These are phyloP conservation scores for Alternaria conjuncta DNA, from an alignment of 2,329 filamentous ascomycete genomes.

Conservation along the genomic window DNA sequence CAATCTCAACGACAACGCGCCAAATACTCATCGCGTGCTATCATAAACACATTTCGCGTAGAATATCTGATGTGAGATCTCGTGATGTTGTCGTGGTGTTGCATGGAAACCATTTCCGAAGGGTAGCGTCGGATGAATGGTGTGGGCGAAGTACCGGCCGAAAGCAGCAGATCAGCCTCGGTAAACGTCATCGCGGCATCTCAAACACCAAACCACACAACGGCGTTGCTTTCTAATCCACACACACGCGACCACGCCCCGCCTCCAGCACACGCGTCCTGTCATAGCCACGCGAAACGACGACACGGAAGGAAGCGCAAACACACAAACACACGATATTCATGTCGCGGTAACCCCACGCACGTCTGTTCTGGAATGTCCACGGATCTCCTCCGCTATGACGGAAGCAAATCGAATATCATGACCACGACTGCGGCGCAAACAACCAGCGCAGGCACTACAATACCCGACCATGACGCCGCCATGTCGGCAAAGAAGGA, in stretches of 20 bases:
- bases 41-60: not conserved
- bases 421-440: conserved; percentile 43
- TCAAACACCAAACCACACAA: conserved; percentile 15
- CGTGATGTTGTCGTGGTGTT: not conserved
- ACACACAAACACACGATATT: conserved; percentile 4
- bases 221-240: conserved; percentile 13
- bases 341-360: conserved; percentile 32
- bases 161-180: conserved; percentile 14
- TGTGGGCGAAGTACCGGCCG: conserved; percentile 1
- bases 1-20: not conserved
- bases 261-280: not conserved
- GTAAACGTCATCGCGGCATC: conserved; percentile 12
- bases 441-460: conserved; percentile 21
- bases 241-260: conserved; percentile 1
- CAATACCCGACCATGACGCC: conserved; percentile 58
- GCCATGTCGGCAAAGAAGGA: conserved; percentile 50
- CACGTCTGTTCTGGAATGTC: conserved; percentile 43
- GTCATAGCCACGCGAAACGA: not conserved
- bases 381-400: conserved; percentile 47
- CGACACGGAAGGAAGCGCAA: not conserved
- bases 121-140: conserved; percentile 14
- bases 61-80: not conserved
- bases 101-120: conserved; percentile 10
- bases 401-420: conserved; percentile 37
- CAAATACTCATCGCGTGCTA: not conserved